Base-by-base conservation (phyloP, 805 yeast species). In the Starmerella powellii region DNA sequence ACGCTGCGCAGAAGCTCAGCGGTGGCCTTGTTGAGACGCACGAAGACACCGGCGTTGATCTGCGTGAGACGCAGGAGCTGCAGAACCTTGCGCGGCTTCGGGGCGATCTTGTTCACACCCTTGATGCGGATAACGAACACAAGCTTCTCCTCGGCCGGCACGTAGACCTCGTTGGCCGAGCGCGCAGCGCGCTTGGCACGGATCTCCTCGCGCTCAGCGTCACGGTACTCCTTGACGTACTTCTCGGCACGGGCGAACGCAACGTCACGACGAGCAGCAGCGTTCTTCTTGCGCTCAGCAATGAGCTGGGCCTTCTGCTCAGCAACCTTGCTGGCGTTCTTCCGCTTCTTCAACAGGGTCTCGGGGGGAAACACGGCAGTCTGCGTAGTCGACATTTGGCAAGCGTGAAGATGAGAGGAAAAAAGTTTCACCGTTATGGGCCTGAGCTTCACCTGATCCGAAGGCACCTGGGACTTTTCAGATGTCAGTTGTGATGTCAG, bases 21-120 rank as follows among this genome's bases (percentile, higher is more conserved):
- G 63, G 95, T 85, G 62, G 95, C 94, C 78, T 85, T 85, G 79
- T 94, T 85, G 62, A 85, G 79, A 72, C 80, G 85, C 65, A 85
- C 93, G 65, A 85, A 85, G 56, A 82, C 91, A 78, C 88, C 95
- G 62, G 91, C 75, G 77, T 85, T 85, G 71, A 85, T 82, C 75
- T 83, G 94, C 66, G 78, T 75, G 70, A 85, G 78, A 77, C 95
- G 80, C 70, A 84, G 75, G 67, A 86, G 78, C 50, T 56, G 95
- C 69, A 85, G 70, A 63, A 87, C 94, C 83, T 87, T 87, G 83
- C 95, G 86, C 78, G 95, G 95, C 81, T 87, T 87, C 65, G 96
- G 95, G 65, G 95, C 83, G 62, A 87, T 85, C 81, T 86, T 87
- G 87, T 75, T 82, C 70, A 87, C 84, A 87, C 96, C 96, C 88